Base-by-base conservation (phyloP, 1,284 basidiomycete species). In the Microbotryum intermedium region DNA sequence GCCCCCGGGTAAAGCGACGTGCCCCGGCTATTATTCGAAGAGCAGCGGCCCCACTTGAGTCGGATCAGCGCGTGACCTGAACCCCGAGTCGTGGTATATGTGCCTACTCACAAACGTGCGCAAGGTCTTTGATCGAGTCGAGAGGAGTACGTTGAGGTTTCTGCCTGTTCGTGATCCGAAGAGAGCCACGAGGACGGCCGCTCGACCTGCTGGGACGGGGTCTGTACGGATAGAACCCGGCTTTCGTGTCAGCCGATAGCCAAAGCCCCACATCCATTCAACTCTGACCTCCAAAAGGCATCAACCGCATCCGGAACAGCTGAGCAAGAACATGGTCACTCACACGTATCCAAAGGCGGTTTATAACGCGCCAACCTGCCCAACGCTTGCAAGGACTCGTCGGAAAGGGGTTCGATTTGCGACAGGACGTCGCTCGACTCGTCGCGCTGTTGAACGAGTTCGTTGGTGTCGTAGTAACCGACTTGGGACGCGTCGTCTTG, bases 1-100 rank as follows among this genome's bases (percentile, higher is more conserved):
- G 8, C 70, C 69, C 30, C 70, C 70, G 0, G 70, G 70, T 21
- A 70, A 25, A 0, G 70, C 69, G 4, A 71, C 70, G 52, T 71
- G 68, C 29, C 70, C 70, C 6, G 70, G 69, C 66, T 71, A 9
- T 21, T 3, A n/a, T 18, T n/a, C 26, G 13, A n/a, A n/a, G n/a
- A n/a, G n/a, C n/a, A n/a, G n/a, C n/a, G 6, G 20, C 9, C 39
- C 13, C 7, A 18, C 13, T 10, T 21, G 4, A 4, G n/a, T n/a
- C 2, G 1, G 2, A n/a, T 60, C 49, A 57, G 47, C n/a, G 11
- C 5, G n/a, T n/a, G 50, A n/a, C n/a, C n/a, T 29, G 5, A 0
- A 25, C 25, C 16, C 39, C 42, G 20, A 18, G n/a, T 29, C n/a
- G 21, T 13, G 6, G 20, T 28, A 49, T 20, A 7, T 10, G 2